A percentile compares a stretch with the other conserved stretches of the same genome.
These are phyloP conservation scores for Wickerhamiella domercqiae DNA, from an alignment of 805 yeast species.

Conservation along the genomic window DNA sequence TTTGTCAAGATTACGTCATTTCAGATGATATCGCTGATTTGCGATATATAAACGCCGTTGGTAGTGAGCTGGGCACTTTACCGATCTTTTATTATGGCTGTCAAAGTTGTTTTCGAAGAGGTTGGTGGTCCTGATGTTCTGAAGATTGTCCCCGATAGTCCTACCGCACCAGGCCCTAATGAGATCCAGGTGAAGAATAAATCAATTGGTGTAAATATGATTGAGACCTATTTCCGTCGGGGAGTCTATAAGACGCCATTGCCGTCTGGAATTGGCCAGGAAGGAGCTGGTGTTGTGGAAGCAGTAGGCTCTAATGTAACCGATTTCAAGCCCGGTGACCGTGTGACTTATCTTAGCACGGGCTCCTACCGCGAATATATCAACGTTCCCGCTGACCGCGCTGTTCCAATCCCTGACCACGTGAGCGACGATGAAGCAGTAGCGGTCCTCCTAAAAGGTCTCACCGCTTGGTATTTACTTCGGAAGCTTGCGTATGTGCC, in stretches of 20 bases:
- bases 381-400: conserved; percentile 19
- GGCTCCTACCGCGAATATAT: conserved; percentile 63
- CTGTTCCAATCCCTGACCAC: conserved; percentile 37
- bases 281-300: conserved; percentile 37
- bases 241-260: conserved; percentile 50
- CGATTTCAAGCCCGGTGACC: conserved; percentile 33
- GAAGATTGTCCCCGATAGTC: not conserved
- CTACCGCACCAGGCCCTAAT: conserved; percentile 24
- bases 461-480: conserved; percentile 64
- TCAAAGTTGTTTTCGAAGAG: conserved; percentile 1
- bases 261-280: conserved; percentile 67
- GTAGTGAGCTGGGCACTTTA: too few species aligned
- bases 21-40: too few species aligned
- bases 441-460: conserved; percentile 43
- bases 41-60: too few species aligned
- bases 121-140: conserved; percentile 1
- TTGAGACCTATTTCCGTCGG: conserved; percentile 67
- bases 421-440: conserved; percentile 42
- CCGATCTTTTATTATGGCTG: too few species aligned
- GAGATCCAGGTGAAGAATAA: conserved; percentile 59
- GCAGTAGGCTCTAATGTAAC: conserved; percentile 36
- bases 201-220: conserved; percentile 68
- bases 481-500: conserved; percentile 51
- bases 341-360: conserved; percentile 37
- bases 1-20: too few species aligned